Percentiles rank a stretch among this genome's conserved stretches.
phyloP scores from a whole-genome alignment of 2,329 filamentous ascomycete genomes.

The Claviceps digitariae region DNA sequence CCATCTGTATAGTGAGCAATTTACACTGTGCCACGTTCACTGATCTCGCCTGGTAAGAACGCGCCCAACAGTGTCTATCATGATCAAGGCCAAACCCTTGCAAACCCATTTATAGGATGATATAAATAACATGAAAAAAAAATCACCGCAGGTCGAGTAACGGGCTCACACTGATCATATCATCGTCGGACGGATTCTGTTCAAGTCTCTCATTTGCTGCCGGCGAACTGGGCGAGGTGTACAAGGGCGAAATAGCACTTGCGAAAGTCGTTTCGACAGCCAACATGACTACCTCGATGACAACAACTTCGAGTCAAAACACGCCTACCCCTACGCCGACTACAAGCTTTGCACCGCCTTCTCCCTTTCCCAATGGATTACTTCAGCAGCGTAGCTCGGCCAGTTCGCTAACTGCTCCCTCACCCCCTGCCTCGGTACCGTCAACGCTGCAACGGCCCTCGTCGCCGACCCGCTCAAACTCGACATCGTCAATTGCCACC shows the following conservation, averaged over 20 bases:
- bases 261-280: conserved; percentile 29
- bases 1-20: conserved; percentile 90
- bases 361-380: conserved; percentile 36
- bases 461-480: conserved; percentile 76
- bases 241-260: conserved; percentile 53
- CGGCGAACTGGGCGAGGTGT: conserved; percentile 73
- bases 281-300: no score
- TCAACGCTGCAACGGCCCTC: conserved; percentile 53
- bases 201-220: conserved; percentile 74
- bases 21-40: conserved; percentile 96
- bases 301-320: conserved; percentile 40
- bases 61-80: not conserved
- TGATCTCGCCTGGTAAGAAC: conserved; percentile 74
- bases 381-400: conserved; percentile 43
- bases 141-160: conserved; percentile 31
- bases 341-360: conserved; percentile 46
- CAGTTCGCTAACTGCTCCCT: conserved; percentile 44
- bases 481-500: conserved; percentile 65
- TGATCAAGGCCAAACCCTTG: not conserved
- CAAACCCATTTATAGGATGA: no score
- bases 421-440: conserved; percentile 40
- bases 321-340: conserved; percentile 62
- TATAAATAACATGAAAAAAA: conserved; percentile 13
- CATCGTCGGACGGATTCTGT: conserved; percentile 97
- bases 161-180: conserved; percentile 59